phyloP scores from a whole-genome alignment of 2,329 filamentous ascomycete species.

The Metarhizium humberi region DNA sequence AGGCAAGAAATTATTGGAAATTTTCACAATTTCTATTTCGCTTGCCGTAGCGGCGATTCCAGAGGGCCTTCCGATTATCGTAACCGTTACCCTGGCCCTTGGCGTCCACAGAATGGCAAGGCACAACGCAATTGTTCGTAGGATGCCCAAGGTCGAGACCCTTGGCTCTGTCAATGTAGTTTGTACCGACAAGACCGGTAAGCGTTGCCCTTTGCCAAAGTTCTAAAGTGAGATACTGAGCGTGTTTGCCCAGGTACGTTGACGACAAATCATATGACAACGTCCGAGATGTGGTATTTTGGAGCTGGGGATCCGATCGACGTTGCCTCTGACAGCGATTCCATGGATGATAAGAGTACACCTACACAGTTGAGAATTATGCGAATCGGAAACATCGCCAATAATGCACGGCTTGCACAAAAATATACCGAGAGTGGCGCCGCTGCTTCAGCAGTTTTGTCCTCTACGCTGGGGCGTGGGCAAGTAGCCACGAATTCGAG shows the following conservation, averaged over 20 bases:
- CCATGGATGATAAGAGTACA: slow-evolving; percentile 51
- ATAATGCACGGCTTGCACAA: slow-evolving; percentile 77
- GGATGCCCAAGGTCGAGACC: slow-evolving; percentile 94
- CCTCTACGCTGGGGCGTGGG: slow-evolving; percentile 62
- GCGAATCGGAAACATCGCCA: slow-evolving; percentile 91
- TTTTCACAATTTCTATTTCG: slow-evolving; percentile 96
- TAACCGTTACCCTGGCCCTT: slow-evolving; percentile 89
- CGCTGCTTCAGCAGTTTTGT: slow-evolving; percentile 66
- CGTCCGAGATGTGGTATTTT: slow-evolving; percentile 94
- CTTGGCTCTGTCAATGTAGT: slow-evolving; percentile 99
- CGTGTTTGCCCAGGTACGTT: slow-evolving; percentile 54
- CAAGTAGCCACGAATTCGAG: slow-evolving; percentile 61
- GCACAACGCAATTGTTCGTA: slow-evolving; percentile 87
- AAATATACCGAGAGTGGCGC: slow-evolving; percentile 60
- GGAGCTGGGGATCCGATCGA: slow-evolving; percentile 48
- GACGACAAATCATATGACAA: slow-evolving; percentile 97
- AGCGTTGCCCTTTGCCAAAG: slow-evolving; percentile 6
- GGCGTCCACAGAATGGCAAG: slow-evolving; percentile 95
- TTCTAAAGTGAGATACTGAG: not conserved
- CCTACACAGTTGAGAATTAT: slow-evolving; percentile 71
- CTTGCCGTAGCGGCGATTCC: slow-evolving; percentile 93
- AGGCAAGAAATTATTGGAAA: slow-evolving; percentile 81
- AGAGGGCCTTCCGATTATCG: slow-evolving; percentile 93
- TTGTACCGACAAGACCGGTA: slow-evolving; percentile 93
- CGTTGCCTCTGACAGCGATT: slow-evolving; percentile 45